Evolutionary conservation across 2,329 filamentous ascomycete genomes (phyloP), one percentile per base, ranked within the genome.

Genomic region (Fusarium nanum): DNA sequence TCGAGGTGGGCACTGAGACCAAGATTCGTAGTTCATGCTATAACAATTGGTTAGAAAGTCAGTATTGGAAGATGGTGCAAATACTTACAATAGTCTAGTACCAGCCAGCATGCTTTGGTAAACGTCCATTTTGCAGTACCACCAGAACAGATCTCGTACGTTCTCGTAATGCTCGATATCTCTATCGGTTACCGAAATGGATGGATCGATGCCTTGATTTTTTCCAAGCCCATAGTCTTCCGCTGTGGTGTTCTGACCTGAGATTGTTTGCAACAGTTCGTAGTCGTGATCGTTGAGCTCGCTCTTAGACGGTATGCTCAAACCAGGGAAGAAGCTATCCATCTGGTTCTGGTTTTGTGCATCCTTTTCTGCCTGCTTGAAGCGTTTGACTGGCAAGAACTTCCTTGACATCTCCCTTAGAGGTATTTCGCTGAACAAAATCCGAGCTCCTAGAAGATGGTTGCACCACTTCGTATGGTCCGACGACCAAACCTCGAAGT

Each of bases 391-490:
- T 0, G 87, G 85, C 64, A 94, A 87, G 62, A 93, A 89, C 57
- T 90, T 86, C 60, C 87, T 88, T 1, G 92, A 93, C 83, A 94
- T 91, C 3, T 88, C 86, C 12, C 86, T 86, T 65, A 94, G 92
- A 52, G 96, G 91, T 44, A 97, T 92, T 76, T 98, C 94, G 55
- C 88, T 87, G 27, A 98, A 86, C 30, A 98, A 85, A 68, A 94
- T 91, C 42, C 91, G 90, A 12, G 93, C 93, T 14, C 96, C 96
- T 49, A 93, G 89, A 40, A 98, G 84, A 80, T 98, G 96, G 67
- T 92, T 95, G 75, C 93, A 96, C 96, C 96, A 99, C 78, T 97
- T 97, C 58, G 92, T 90, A 75, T 98, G 95, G 72, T 99, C 95
- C 23, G 94, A 95, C 37, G 92, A 92, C 90, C 95, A 96, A 20